phyloP scores from a whole-genome alignment of 805 yeast species.

The Myxozyma monticola region DNA sequence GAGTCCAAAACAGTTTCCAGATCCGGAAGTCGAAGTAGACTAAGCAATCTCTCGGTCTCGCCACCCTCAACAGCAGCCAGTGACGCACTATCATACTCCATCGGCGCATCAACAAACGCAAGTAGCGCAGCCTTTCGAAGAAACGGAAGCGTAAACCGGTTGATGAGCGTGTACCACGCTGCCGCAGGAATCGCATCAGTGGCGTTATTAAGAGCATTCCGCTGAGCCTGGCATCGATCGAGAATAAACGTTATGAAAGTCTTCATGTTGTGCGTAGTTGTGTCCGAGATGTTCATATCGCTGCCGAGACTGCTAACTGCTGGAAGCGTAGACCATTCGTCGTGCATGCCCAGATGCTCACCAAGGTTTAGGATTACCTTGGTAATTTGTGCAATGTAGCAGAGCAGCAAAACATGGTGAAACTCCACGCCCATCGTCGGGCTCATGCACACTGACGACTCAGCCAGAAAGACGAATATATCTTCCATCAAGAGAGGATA shows the following conservation, averaged over 20 bases:
- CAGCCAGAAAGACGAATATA: slow-evolving; percentile 41
- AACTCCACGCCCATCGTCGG: slow-evolving; percentile 48
- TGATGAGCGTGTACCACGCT: slow-evolving; percentile 16
- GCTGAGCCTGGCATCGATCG: background rate
- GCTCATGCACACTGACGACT: slow-evolving; percentile 45
- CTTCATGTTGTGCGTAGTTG: slow-evolving; percentile 2
- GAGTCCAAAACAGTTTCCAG: slow-evolving; percentile 20
- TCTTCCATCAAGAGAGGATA: slow-evolving; percentile 32
- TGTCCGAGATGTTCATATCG: background rate
- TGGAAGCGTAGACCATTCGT: slow-evolving; percentile 8
- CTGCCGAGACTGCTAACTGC: slow-evolving; percentile 2
- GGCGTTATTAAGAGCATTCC: background rate
- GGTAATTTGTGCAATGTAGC: slow-evolving; percentile 54
- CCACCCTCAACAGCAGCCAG: slow-evolving; percentile 32
- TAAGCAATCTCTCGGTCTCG: slow-evolving; percentile 59
- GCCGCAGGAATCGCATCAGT: slow-evolving; percentile 2
- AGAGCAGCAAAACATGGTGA: slow-evolving; percentile 50
- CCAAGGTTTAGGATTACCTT: slow-evolving; percentile 44
- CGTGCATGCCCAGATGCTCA: slow-evolving; percentile 8
- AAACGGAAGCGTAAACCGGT: slow-evolving; percentile 56
- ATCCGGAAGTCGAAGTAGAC: slow-evolving; percentile 47
- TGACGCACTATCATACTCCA: slow-evolving; percentile 40
- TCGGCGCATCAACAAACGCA: slow-evolving; percentile 55
- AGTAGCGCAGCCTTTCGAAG: slow-evolving; percentile 62
- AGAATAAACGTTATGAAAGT: slow-evolving; percentile 5